Conservation (phyloP, 768 basidiomycete species). For the Gelatoporia subvermispora region DNA sequence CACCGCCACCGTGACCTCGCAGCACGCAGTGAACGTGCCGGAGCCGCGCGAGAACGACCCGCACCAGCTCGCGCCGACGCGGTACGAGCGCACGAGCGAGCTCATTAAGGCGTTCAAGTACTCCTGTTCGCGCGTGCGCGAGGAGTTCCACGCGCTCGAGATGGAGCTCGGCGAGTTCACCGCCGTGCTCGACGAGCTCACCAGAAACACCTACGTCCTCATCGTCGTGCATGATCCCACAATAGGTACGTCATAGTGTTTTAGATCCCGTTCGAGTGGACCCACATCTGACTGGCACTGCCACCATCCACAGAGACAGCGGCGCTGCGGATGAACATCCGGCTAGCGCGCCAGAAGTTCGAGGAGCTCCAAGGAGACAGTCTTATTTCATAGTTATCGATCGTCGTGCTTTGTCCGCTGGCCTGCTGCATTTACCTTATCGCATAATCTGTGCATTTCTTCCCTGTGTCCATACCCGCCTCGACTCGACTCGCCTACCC, state of each 20-base stretch:
- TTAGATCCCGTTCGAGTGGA: too few relatives aligned
- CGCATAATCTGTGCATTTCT: too few relatives aligned
- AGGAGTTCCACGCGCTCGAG: slow-evolving; percentile 83
- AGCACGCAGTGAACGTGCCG: too few relatives aligned
- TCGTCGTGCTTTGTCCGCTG: too few relatives aligned
- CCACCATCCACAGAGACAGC: too few relatives aligned
- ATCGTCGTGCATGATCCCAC: slow-evolving; percentile 86
- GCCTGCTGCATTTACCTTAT: too few relatives aligned
- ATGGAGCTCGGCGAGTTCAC: slow-evolving; percentile 84
- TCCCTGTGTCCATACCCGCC: too few relatives aligned
- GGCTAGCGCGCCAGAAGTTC: slow-evolving; percentile 81
- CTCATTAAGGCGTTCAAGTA: slow-evolving; percentile 95
- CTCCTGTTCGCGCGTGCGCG: slow-evolving; percentile 78
- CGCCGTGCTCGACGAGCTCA: slow-evolving; percentile 88
- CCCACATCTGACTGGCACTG: slow-evolving; percentile 2
- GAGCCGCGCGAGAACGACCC: slow-evolving; percentile 24
- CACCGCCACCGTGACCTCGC: slow-evolving; percentile 6
- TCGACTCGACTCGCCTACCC: too few relatives aligned
- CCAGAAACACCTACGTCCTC: slow-evolving; percentile 88
- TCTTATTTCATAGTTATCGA: slow-evolving; percentile 22
- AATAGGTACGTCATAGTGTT: slow-evolving; percentile 52
- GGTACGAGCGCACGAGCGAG: slow-evolving; percentile 86
- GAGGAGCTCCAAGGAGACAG: slow-evolving; percentile 83
- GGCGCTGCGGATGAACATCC: slow-evolving; percentile 82
- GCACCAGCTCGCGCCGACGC: slow-evolving; percentile 56